Evolutionary conservation across 352 stramenopile genomes (phyloP).

Genomic region (Phytophthora aleatoria): DNA sequence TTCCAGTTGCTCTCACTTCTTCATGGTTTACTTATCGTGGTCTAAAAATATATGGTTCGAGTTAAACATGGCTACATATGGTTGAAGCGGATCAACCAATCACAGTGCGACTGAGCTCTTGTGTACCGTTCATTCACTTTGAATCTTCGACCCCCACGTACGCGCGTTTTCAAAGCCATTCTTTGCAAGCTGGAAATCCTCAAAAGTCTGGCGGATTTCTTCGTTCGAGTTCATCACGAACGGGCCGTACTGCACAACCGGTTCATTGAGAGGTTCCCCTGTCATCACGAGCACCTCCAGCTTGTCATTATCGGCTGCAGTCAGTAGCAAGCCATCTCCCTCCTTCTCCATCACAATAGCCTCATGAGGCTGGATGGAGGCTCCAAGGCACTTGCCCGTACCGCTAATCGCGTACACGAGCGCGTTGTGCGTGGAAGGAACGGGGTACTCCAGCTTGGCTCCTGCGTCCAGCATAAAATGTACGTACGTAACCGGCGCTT

Average conservation of each 20-base stretch:
- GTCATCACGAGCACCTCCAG: slow-evolving; percentile 63
- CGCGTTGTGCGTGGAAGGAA: slow-evolving; percentile 47
- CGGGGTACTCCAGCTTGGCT: slow-evolving; percentile 43
- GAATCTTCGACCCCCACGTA: slow-evolving; percentile 44
- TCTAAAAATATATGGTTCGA: no score
- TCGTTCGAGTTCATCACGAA: slow-evolving; percentile 64
- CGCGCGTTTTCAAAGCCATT: slow-evolving; percentile 69
- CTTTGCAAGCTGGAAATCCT: slow-evolving; percentile 43
- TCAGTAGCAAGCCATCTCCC: slow-evolving; percentile 54
- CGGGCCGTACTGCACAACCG: slow-evolving; percentile 64
- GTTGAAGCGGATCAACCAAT: slow-evolving; percentile 25
- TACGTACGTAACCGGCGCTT: slow-evolving; percentile 54
- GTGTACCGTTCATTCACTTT: neutral
- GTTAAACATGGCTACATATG: slow-evolving; percentile 21
- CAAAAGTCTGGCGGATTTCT: slow-evolving; percentile 49
- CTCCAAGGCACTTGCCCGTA: slow-evolving; percentile 27
- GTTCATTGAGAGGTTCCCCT: slow-evolving; percentile 61
- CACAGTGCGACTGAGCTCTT: neutral
- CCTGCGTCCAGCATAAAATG: slow-evolving; percentile 49
- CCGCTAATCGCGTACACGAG: slow-evolving; percentile 50
- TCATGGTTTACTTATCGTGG: no score
- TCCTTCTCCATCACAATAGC: slow-evolving; percentile 58
- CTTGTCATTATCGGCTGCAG: slow-evolving; percentile 26
- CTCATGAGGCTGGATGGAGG: slow-evolving; percentile 43
- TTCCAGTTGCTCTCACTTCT: no score